Base-by-base conservation (phyloP, 2,329 filamentous ascomycete genomes). In the Drechslerella dactyloides region DNA sequence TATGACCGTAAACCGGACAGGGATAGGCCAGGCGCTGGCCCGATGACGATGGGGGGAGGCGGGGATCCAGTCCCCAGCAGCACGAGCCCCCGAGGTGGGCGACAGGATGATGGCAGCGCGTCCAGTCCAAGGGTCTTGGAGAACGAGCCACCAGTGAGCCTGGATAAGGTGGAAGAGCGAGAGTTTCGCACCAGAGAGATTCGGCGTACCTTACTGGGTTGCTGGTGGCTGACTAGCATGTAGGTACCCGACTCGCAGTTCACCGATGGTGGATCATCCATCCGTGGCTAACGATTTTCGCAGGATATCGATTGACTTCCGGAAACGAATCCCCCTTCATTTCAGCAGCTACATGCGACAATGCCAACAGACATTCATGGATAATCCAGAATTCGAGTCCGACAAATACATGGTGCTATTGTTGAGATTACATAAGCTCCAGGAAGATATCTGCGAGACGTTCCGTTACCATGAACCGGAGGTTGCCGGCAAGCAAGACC, bases 201-300 rank as follows among this genome's bases (percentile, higher is more conserved):
- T 2, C 72, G 62, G 30, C 74, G 77, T 40, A 75, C 76, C 2
- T 74, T 74, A 42, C 57, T 78, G 13, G 77, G 77, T 4, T 75
- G 69, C 33, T 78, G 76, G 64, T 78, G 75, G 55, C 24, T 78
- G 6, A 73, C 74, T 7, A 75, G 74, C 33, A 63, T 75, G 77
- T 78, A 74, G 55, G 76, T 74, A 11, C 5, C 48, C 50, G 33
- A 15, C 8, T 46, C n/a, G 3, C 10, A 11, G n/a, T 42, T 44
- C 10, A 6, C n/a, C n/a, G n/a, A 19, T 27, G 3, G 21, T 33
- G 2, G 4, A 5, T 15, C 11, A 42, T 13, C 24, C 30, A 23
- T 7, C 48, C 61, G 27, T 56, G 51, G 10, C 15, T 62, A 24
- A 60, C 27, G 3, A 40, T 10, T 11, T n/a, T 17, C 30, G 2